Conservation (phyloP, 441 rosid genomes). For the Mallotus japonicus region DNA sequence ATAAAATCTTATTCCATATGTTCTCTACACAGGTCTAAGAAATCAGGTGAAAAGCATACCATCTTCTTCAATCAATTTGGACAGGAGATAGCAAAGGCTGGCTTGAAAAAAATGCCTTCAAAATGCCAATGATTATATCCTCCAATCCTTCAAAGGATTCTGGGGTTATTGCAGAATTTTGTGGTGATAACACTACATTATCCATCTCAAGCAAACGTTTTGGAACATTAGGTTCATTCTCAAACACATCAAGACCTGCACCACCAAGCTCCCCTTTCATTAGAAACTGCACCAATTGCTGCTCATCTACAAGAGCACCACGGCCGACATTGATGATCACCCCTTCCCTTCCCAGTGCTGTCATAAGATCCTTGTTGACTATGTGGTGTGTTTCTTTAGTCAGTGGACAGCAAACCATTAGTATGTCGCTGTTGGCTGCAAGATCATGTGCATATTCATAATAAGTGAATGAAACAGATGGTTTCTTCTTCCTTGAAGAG, state of each 20-base stretch:
- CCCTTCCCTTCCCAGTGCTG: constrained; percentile 56
- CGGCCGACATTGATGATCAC: constrained; percentile 61
- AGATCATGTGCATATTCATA: constrained; percentile 40
- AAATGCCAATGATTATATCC: too few species aligned
- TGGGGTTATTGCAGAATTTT: too few species aligned
- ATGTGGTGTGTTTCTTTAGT: constrained; percentile 42
- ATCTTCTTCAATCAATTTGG: too few species aligned
- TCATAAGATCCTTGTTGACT: constrained; percentile 50
- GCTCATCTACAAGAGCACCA: constrained; percentile 60
- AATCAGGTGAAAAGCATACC: too few species aligned
- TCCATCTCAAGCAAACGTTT: too few species aligned
- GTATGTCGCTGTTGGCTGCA: constrained; percentile 44
- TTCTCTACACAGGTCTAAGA: too few species aligned
- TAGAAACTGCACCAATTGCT: constrained; percentile 45
- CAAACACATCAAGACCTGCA: constrained; percentile 71
- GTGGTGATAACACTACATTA: too few species aligned
- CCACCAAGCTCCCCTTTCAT: constrained; percentile 47
- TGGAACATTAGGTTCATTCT: constrained; percentile 39
- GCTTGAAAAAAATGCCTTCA: too few species aligned
- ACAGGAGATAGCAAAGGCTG: too few species aligned
- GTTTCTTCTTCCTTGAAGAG: constrained; percentile 50
- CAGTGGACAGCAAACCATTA: constrained; percentile 45
- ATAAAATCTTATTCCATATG: too few species aligned
- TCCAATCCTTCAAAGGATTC: too few species aligned
- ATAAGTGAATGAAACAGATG: constrained; percentile 33